Evolutionary conservation across 1,139 yeast species (phyloP).

Genomic region (Suhomyces wounanorum): DNA sequence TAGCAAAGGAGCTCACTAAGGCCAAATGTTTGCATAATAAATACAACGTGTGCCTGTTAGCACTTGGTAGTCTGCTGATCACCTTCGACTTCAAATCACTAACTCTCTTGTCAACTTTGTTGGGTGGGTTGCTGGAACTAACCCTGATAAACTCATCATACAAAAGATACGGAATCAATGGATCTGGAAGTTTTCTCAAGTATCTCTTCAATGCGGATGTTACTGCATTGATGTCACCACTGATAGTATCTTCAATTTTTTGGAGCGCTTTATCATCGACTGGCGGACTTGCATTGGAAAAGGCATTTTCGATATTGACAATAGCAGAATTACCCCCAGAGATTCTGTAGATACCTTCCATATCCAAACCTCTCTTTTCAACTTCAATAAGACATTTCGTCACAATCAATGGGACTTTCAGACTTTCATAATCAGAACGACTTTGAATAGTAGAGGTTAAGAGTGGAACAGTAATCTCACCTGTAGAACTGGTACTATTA

Average conservation of each 20-base stretch:
- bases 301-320: constrained; percentile 53
- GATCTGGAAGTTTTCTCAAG: constrained; percentile 80
- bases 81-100: constrained; percentile 29
- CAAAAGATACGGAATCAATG: constrained; percentile 69
- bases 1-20: constrained; percentile 50
- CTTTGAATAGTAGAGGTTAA: constrained; percentile 56
- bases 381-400: constrained; percentile 76
- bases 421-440: constrained; percentile 61
- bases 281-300: constrained; percentile 33
- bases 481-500: constrained; percentile 19
- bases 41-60: constrained; percentile 64
- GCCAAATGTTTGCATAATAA: constrained; percentile 65
- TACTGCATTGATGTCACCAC: constrained; percentile 81
- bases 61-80: constrained; percentile 55
- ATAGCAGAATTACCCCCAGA: constrained; percentile 86
- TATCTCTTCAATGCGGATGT: constrained; percentile 87
- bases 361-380: constrained; percentile 67
- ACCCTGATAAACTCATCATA: constrained; percentile 66
- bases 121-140: constrained; percentile 36
- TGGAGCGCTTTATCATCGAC: constrained; percentile 42
- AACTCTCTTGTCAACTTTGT: constrained; percentile 32
- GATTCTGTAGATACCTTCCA: constrained; percentile 89
- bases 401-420: constrained; percentile 67
- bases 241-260: constrained; percentile 47
- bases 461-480: constrained; percentile 28